Evolutionary conservation across 345 rosid genomes (phyloP), one percentile per base, ranked within the genome.

Genomic region (Ceriops zippeliana): DNA sequence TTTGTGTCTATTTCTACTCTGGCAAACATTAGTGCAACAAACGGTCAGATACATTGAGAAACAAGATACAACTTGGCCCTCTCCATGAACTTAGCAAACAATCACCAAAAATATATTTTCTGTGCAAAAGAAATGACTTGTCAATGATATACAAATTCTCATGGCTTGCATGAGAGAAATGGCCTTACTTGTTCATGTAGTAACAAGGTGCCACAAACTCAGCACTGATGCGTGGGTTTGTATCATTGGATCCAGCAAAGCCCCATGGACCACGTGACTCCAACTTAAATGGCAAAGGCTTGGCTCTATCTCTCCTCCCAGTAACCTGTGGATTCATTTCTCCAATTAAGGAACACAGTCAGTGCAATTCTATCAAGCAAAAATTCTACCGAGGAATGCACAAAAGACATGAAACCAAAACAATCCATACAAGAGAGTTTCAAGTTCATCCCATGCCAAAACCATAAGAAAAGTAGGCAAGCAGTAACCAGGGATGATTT

Each of bases 261-360:
- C 96, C 99, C 97, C 96, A 90, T 30, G 87, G 86, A 17, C 99
- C 99, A 56, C 80, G 84, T 61, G 88, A 80, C 65, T 90, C 96
- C 82, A 95, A 66, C 82, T 91, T 88, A 70, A 95, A 95, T 0
- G 88, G 86, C 79, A 95, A 77, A 60, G 99, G 88, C 77, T 91
- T 95, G n/a, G 97, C 99, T 84, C 96, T 78, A 63, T 95, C 99
- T 76, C 97, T 90, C 83, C 97, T 95, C 73, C 99, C 97, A 7
- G 99, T 91, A 60, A 91, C 99, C 98, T 91, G 83, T 56, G 49
- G 63, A 61, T 61, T 38, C 63, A 74, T 52, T 49, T 67, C 38
- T 51, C 63, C 42, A 11, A 52, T 21, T 67, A 38, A 76, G 56
- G 21, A 62, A 37, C 51, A 28, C 8, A 2, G 6, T 26, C 37